Evolutionary conservation across 257 asterid genomes (phyloP).

Genomic region (Forsythia viridissima): DNA sequence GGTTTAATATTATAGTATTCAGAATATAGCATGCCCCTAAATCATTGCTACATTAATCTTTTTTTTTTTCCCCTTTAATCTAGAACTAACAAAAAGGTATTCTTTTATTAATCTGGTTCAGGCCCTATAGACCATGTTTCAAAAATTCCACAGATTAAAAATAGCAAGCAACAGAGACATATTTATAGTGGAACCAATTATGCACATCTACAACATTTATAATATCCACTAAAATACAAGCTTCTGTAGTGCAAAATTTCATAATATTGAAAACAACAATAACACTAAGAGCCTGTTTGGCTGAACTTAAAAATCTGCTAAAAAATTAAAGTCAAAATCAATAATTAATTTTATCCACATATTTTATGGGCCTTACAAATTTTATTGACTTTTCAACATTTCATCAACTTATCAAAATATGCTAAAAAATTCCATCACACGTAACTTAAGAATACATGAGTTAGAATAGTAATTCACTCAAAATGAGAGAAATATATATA

Average conservation of each 20-base stretch:
- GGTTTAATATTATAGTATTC: conserved; percentile 24
- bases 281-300: no score
- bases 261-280: no score
- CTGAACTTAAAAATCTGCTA: no score
- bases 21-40: conserved; percentile 48
- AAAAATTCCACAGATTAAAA: conserved; percentile 59
- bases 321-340: no score
- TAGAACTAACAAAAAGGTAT: conserved; percentile 42
- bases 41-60: conserved; percentile 49
- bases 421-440: no score
- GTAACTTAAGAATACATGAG: not conserved
- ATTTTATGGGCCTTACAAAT: no score
- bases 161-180: conserved; percentile 69
- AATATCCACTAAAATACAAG: conserved; percentile 8
- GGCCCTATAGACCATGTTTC: conserved; percentile 66
- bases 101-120: conserved; percentile 48
- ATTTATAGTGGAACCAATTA: conserved; percentile 80
- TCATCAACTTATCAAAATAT: no score
- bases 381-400: no score
- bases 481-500: no score
- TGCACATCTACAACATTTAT: conserved; percentile 41
- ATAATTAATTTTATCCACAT: no score
- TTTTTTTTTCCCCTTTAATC: conserved; percentile 28
- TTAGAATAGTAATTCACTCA: not conserved
- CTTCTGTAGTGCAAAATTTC: conserved; percentile 11